phyloP scores from a whole-genome alignment of 352 stramenopile genomes.

The Globisporangium yorkense region DNA sequence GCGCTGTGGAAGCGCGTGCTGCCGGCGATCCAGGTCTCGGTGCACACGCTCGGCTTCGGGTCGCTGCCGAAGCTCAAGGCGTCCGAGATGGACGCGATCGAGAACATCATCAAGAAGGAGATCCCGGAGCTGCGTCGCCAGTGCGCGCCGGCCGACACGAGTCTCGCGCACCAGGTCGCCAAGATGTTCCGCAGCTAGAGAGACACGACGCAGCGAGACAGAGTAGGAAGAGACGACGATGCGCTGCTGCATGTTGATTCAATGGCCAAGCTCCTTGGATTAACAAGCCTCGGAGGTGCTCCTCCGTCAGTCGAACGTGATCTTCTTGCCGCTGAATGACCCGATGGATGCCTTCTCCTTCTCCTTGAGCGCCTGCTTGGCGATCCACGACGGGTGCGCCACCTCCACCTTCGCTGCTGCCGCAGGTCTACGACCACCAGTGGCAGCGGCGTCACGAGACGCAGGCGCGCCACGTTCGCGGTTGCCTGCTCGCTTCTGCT shows the following conservation, averaged over 20 bases:
- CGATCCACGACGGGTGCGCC: conserved; percentile 66
- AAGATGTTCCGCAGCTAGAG: conserved; percentile 71
- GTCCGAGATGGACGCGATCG: conserved; percentile 77
- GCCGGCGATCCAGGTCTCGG: conserved; percentile 72
- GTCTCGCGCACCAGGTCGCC: conserved; percentile 80
- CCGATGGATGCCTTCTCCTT: conserved; percentile 71
- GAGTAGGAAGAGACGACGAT: not conserved
- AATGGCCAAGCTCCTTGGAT: not conserved
- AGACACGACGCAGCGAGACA: not conserved
- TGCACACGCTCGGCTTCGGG: conserved; percentile 82
- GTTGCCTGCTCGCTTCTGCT: conserved; percentile 10
- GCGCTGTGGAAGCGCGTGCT: conserved; percentile 92
- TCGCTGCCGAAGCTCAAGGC: conserved; percentile 84
- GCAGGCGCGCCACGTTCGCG: conserved; percentile 17
- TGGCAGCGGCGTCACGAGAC: not conserved
- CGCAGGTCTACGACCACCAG: not conserved
- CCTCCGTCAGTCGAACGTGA: conserved; percentile 50
- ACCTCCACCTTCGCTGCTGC: conserved; percentile 12
- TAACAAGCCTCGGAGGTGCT: not conserved
- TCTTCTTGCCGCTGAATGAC: conserved; percentile 78
- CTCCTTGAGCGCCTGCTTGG: conserved; percentile 81
- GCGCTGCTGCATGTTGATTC: too few species aligned
- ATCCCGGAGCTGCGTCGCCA: conserved; percentile 87
- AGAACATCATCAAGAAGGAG: conserved; percentile 87
- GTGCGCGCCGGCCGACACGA: conserved; percentile 72